Evolutionary conservation across 2,329 filamentous ascomycete genomes (phyloP).

Genomic region (Sclerotinia trifoliorum): DNA sequence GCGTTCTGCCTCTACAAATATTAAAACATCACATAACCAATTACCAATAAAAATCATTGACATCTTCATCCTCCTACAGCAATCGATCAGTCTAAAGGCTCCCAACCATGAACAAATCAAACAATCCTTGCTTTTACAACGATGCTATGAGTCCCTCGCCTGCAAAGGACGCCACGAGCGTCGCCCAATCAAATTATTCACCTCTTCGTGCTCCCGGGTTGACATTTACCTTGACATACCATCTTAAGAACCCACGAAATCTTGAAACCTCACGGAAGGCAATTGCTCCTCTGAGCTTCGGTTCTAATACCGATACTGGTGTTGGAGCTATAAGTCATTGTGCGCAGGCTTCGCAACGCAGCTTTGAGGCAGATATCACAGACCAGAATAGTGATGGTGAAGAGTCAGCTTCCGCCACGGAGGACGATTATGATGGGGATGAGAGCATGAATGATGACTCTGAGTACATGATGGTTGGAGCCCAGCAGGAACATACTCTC

Average conservation of each 20-base stretch:
- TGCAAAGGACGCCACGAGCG: background rate
- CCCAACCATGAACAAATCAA: background rate
- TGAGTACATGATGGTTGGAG: background rate
- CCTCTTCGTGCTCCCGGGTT: background rate
- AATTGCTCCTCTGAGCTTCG: no score
- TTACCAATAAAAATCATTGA: background rate
- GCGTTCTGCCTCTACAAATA: background rate
- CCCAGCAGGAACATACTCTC: background rate
- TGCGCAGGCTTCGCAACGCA: background rate
- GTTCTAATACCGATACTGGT: background rate
- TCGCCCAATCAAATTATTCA: background rate
- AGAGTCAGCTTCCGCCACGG: background rate
- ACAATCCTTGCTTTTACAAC: background rate
- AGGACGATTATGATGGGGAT: background rate
- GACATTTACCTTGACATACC: background rate
- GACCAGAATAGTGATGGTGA: background rate
- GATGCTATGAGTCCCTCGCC: background rate
- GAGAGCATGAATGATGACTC: background rate
- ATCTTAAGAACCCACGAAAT: background rate
- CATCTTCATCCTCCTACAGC: background rate
- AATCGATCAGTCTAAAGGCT: background rate
- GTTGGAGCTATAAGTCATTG: background rate
- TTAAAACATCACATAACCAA: background rate
- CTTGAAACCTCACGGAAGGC: background rate
- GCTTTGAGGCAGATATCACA: background rate